Percentiles rank a stretch among this genome's conserved stretches.
Evolutionary conservation across 1,139 yeast genomes (phyloP).

Genomic region (Debaryomycetaceae sp.): DNA sequence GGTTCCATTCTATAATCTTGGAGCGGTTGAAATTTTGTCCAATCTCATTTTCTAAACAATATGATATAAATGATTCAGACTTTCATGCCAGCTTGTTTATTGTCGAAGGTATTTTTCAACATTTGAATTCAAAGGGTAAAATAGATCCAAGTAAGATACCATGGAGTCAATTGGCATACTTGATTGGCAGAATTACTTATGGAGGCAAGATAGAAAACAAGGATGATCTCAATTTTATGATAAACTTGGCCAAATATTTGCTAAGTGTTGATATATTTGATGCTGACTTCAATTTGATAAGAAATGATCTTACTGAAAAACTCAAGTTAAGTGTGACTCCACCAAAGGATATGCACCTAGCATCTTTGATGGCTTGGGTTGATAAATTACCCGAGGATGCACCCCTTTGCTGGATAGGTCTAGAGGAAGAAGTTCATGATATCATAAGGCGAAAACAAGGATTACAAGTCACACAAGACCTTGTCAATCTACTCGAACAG

Average conservation of each 20-base stretch:
- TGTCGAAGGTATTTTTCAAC: slow-evolving; percentile 38
- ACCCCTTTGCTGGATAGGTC: slow-evolving; percentile 64
- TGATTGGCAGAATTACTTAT: slow-evolving; percentile 58
- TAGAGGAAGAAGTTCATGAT: slow-evolving; percentile 43
- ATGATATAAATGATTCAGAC: slow-evolving; percentile 78
- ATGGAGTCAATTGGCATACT: slow-evolving; percentile 51
- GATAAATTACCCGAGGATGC: slow-evolving; percentile 51
- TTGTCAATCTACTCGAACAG: slow-evolving; percentile 4
- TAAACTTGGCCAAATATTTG: slow-evolving; percentile 20
- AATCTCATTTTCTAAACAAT: slow-evolving; percentile 55
- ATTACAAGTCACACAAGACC: slow-evolving; percentile 13
- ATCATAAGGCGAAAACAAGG: slow-evolving; percentile 18
- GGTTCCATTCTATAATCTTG: slow-evolving; percentile 66
- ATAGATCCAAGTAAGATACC: slow-evolving; percentile 50
- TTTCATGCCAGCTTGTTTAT: slow-evolving; percentile 49
- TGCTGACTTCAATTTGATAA: slow-evolving; percentile 29
- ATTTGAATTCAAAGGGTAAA: slow-evolving; percentile 28
- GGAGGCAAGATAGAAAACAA: slow-evolving; percentile 67
- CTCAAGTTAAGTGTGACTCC: slow-evolving; percentile 17
- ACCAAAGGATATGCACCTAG: slow-evolving; percentile 48
- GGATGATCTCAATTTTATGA: slow-evolving; percentile 39
- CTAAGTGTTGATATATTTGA: slow-evolving; percentile 27
- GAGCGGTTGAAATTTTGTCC: slow-evolving; percentile 63
- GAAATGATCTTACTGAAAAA: slow-evolving; percentile 17
- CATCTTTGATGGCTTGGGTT: slow-evolving; percentile 52